Percentiles rank a stretch among this genome's conserved stretches.
Conservation (phyloP, 306 rosid genomes). For the Vicia sativa region DNA sequence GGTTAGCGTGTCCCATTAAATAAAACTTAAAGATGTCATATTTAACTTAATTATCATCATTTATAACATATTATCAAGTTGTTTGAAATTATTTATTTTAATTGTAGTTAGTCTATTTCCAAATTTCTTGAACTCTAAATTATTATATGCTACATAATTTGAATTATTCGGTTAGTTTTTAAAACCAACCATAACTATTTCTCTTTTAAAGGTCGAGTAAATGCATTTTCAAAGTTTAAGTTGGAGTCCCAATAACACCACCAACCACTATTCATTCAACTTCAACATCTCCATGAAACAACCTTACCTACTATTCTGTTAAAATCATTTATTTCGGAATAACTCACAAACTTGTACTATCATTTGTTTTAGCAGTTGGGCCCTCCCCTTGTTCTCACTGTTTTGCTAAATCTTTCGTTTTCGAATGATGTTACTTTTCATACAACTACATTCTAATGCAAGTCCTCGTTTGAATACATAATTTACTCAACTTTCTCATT, state of each 20-base stretch:
- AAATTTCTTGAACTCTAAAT: no score
- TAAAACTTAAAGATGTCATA: no score
- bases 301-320: constrained; percentile 52
- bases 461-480: background rate
- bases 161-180: no score
- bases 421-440: background rate
- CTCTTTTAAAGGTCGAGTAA: background rate
- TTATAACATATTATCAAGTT: no score
- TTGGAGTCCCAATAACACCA: constrained; percentile 3
- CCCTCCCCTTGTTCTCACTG: constrained; percentile 23
- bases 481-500: no score
- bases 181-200: no score
- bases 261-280: constrained; percentile 44
- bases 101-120: no score
- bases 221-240: constrained; percentile 27
- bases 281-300: constrained; percentile 43
- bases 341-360: constrained; percentile 33
- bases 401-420: constrained; percentile 24
- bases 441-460: background rate
- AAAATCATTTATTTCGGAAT: constrained; percentile 43
- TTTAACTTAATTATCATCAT: no score
- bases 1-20: no score
- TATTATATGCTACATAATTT: no score
- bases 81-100: no score
- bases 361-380: background rate